Conservation (phyloP, 805 yeast genomes). For the Saturnispora saitoi region DNA sequence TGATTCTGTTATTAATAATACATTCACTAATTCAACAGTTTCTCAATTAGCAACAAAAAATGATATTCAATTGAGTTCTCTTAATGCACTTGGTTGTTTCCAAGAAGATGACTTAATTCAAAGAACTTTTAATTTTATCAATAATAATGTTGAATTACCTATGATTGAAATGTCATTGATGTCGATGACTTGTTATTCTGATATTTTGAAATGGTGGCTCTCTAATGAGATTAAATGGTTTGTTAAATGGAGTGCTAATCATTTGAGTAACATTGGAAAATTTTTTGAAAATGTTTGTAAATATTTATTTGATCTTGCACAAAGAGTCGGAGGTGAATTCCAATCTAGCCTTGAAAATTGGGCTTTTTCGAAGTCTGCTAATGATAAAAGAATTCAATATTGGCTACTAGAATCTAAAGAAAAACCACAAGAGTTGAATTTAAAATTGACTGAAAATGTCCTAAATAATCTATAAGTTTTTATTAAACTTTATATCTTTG, state of each 20-base stretch:
- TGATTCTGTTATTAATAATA: conserved; percentile 34
- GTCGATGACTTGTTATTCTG: conserved; percentile 24
- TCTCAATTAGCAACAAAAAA: conserved; percentile 10
- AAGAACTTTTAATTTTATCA: conserved; percentile 49
- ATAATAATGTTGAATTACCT: conserved; percentile 45
- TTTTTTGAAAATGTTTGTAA: conserved; percentile 38
- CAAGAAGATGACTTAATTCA: conserved; percentile 36
- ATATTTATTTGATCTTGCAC: conserved; percentile 30
- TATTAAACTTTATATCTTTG: conserved; percentile 10
- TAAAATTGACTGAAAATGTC: conserved; percentile 4
- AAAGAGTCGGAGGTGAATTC: conserved; percentile 9
- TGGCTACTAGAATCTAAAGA: conserved; percentile 17
- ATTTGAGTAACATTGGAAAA: conserved; percentile 16
- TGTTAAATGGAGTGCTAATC: conserved; percentile 7
- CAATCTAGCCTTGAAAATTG: conserved; percentile 16
- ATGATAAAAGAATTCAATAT: conserved; percentile 14
- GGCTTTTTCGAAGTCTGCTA: conserved; percentile 16
- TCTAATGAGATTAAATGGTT: conserved; percentile 5
- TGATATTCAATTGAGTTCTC: conserved; percentile 48
- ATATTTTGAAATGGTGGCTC: conserved; percentile 44
- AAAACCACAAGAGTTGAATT: conserved; percentile 14
- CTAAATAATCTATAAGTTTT: neutral
- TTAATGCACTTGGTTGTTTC: conserved; percentile 46
- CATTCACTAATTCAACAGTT: conserved; percentile 17
- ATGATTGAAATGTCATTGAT: conserved; percentile 49